Evolutionary conservation across 2,329 filamentous ascomycete species (phyloP).

Genomic region (Juglanconis juglandina): DNA sequence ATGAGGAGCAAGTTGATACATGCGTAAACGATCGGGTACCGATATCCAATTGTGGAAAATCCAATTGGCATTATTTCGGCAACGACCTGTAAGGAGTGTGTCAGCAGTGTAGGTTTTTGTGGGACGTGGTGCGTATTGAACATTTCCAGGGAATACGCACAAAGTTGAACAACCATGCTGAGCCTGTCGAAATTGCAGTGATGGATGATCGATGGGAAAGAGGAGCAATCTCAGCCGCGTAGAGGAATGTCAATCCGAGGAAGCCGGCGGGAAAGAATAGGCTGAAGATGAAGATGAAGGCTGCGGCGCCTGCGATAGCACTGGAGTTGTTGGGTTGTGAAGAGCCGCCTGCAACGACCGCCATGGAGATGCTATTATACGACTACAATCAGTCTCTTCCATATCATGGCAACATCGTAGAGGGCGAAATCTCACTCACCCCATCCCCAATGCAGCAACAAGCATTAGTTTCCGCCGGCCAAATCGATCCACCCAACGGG

Average conservation of each 20-base stretch:
- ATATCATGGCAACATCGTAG: neutral
- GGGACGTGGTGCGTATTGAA: no score
- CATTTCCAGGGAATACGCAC: conserved; percentile 22
- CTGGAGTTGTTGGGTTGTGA: conserved; percentile 23
- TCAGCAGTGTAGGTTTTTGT: neutral
- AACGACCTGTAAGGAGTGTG: conserved; percentile 34
- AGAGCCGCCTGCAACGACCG: conserved; percentile 20
- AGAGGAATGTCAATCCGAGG: conserved; percentile 57
- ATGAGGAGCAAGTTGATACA: conserved; percentile 42
- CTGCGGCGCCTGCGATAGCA: conserved; percentile 11
- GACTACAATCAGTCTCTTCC: neutral
- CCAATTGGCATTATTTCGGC: conserved; percentile 42
- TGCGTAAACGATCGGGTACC: conserved; percentile 49
- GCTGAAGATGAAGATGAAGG: conserved; percentile 57
- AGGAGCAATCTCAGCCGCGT: conserved; percentile 56
- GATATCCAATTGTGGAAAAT: conserved; percentile 48
- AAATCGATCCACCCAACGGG: conserved; percentile 14
- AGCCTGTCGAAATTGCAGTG: conserved; percentile 53
- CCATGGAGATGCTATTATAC: neutral
- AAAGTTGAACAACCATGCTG: conserved; percentile 44
- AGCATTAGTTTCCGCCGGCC: conserved; percentile 15
- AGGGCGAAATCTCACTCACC: neutral
- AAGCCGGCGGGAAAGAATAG: conserved; percentile 58
- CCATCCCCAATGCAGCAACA: conserved; percentile 10
- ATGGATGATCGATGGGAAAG: conserved; percentile 49